Base-by-base conservation (phyloP, 2,329 filamentous ascomycete genomes). In the Talaromyces sp. region DNA sequence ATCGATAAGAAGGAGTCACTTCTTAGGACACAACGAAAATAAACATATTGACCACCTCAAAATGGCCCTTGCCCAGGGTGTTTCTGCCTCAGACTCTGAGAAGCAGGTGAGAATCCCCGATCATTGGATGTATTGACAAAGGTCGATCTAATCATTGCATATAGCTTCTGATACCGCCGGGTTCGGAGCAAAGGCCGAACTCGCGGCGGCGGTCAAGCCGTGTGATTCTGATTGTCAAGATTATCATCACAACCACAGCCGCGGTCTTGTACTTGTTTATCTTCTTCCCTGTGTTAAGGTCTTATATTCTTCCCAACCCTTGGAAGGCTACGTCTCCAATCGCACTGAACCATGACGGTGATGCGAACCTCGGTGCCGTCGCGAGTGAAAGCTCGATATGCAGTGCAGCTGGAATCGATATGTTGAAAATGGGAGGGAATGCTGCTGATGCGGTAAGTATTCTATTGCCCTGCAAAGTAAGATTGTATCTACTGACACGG, bases 321-420 rank as follows among this genome's bases (percentile, higher is more conserved):
- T 59, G 57, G 15, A 40, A 8, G 3, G 5, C 36, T 8, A 31
- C 53, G 28, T 7, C 15, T 8, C 19, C 36, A 15, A 9, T 28
- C 11, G 17, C 36, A 21, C 7, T 40, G 5, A 22, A 3, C n/a
- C 5, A 25, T 17, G n/a, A 22, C 25, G 40, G 41, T 15, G 43
- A 55, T 41, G 50, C 46, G 1, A 70, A 69, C 51, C 60, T 69
- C 21, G 88, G 88, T 22, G 89, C 87, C 35, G 85, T 91, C 19
- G 86, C 88, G 11, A 87, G 85, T 55, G 88, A 91, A 70, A 85
- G 81, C 64, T 71, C 77, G 2, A 81, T 88, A 62, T 92, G 89
- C 68, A 90, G 86, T 61, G 70, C 79, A 33, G 86, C 90, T 64
- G 89, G 89, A 1, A 81, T 82, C 25, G 80, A 87, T 43, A 76